Evolutionary conservation across 2,329 filamentous ascomycete genomes (phyloP).

Genomic region (Trichoderma oligosporum): DNA sequence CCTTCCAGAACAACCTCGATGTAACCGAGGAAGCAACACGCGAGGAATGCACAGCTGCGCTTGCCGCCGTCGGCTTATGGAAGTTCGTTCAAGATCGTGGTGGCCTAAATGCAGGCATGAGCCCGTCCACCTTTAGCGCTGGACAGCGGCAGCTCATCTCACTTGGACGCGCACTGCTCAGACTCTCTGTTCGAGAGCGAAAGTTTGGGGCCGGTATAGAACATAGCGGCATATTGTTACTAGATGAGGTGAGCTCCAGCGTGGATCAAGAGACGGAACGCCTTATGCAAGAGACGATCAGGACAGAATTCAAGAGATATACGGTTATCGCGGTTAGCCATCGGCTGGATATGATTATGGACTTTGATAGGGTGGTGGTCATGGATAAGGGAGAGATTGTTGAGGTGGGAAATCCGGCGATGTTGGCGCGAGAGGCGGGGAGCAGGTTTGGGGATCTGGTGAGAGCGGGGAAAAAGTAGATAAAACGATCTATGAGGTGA

Average conservation of each 20-base stretch:
- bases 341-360: slow-evolving; percentile 27
- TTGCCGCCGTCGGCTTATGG: slow-evolving; percentile 36
- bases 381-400: slow-evolving; percentile 28
- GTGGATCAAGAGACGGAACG: slow-evolving; percentile 30
- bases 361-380: slow-evolving; percentile 29
- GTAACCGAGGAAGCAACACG: slow-evolving; percentile 32
- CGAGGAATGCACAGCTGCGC: slow-evolving; percentile 33
- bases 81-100: slow-evolving; percentile 33
- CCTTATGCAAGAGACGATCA: slow-evolving; percentile 25
- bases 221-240: slow-evolving; percentile 21
- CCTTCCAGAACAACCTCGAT: slow-evolving; percentile 43
- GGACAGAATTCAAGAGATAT: slow-evolving; percentile 22
- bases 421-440: neutral
- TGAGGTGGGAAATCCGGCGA: slow-evolving; percentile 26
- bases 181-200: slow-evolving; percentile 21
- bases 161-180: slow-evolving; percentile 56
- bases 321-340: slow-evolving; percentile 33
- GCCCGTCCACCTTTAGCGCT: slow-evolving; percentile 46
- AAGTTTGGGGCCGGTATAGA: neutral
- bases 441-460: neutral
- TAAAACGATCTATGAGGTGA: neutral
- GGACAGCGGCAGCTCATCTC: slow-evolving; percentile 64
- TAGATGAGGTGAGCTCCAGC: slow-evolving; percentile 34
- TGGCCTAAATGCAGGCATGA: slow-evolving; percentile 38
- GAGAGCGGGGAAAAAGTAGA: neutral